These are phyloP conservation scores for Ceratocystis ficicola DNA, from an alignment of 2,329 filamentous ascomycete species.

Conservation along the genomic window DNA sequence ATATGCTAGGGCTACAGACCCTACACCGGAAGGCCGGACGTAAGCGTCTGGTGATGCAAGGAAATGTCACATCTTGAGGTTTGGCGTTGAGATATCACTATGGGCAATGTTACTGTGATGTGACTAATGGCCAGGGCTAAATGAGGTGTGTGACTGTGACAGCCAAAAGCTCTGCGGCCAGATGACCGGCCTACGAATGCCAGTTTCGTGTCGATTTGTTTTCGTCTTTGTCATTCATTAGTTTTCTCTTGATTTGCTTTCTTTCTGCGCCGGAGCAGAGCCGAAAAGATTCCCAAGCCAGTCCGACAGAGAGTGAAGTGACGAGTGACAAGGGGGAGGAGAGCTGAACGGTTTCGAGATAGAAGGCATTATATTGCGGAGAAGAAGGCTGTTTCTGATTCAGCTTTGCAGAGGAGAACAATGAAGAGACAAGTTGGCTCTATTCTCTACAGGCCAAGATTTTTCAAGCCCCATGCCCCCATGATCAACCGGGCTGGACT, in stretches of 20 bases:
- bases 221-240: neutral
- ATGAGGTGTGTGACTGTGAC: neutral
- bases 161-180: neutral
- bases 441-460: neutral
- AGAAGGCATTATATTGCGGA: conserved; percentile 6
- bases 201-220: neutral
- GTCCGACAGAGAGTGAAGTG: no score
- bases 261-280: neutral
- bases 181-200: neutral
- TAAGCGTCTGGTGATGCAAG: no score
- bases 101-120: no score
- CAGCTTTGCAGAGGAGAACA: neutral
- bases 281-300: neutral
- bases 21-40: neutral
- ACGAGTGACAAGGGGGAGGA: no score
- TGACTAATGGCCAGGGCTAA: no score
- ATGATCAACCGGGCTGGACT: neutral
- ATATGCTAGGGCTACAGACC: neutral
- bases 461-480: neutral
- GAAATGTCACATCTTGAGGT: no score
- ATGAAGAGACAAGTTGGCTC: no score
- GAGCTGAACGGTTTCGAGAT: neutral
- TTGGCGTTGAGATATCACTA: no score
- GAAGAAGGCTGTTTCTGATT: conserved; percentile 7
- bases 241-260: neutral